Conservation (phyloP, 2,329 filamentous ascomycete species). For the Ophiostoma montium region DNA sequence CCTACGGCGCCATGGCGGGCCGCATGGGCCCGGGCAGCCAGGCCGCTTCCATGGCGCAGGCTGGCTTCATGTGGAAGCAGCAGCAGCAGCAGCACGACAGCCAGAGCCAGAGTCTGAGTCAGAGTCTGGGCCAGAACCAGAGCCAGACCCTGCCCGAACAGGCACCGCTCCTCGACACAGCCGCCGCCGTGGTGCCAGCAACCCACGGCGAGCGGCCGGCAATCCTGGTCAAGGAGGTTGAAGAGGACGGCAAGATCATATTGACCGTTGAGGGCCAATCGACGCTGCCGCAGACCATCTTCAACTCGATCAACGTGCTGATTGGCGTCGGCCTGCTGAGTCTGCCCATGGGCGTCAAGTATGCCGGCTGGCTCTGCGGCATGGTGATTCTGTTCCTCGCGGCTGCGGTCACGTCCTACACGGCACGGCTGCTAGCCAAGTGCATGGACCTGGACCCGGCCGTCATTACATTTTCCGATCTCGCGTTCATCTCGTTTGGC, state of each 20-base stretch:
- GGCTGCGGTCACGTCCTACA: slow-evolving; percentile 69
- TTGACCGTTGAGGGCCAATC: slow-evolving; percentile 81
- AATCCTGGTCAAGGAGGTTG: slow-evolving; percentile 75
- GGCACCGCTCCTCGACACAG: slow-evolving; percentile 17
- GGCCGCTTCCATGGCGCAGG: slow-evolving; percentile 33
- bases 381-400: slow-evolving; percentile 59
- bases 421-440: slow-evolving; percentile 68
- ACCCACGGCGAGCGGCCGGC: slow-evolving; percentile 51
- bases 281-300: slow-evolving; percentile 88
- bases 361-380: slow-evolving; percentile 79
- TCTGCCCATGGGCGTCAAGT: slow-evolving; percentile 73
- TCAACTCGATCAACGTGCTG: slow-evolving; percentile 90
- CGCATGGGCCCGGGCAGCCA: slow-evolving; percentile 12
- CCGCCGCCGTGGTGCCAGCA: slow-evolving; percentile 18
- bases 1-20: slow-evolving; percentile 32
- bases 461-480: slow-evolving; percentile 85
- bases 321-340: slow-evolving; percentile 84
- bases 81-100: slow-evolving; percentile 30
- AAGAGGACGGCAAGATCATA: slow-evolving; percentile 75
- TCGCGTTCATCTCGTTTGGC: slow-evolving; percentile 85
- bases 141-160: background rate
- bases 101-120: background rate
- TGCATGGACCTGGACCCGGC: slow-evolving; percentile 77
- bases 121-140: background rate
- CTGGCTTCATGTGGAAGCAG: slow-evolving; percentile 36